Evolutionary conservation across 225 moss, liverwort and hornwort genomes (phyloP).

Genomic region (Asterella californica): DNA sequence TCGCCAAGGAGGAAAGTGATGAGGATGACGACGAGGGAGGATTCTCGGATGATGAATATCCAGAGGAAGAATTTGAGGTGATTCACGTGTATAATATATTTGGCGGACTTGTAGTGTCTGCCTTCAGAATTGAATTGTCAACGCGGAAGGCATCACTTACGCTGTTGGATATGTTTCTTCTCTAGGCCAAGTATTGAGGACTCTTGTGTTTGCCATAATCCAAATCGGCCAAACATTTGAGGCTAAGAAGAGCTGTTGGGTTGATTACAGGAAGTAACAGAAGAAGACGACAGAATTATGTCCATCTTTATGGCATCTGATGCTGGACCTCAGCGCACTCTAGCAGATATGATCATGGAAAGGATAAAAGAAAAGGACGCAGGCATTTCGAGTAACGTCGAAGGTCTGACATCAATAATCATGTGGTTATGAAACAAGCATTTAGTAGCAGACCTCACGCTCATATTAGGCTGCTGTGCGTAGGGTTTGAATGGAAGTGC

Average conservation of each 20-base stretch:
- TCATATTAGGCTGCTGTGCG: neutral
- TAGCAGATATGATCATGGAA: slow-evolving; percentile 93
- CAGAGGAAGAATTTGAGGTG: slow-evolving; percentile 60
- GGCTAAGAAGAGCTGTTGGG: neutral
- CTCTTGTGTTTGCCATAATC: neutral
- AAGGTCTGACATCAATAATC: slow-evolving; percentile 24
- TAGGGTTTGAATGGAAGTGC: neutral
- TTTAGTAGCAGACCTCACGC: neutral
- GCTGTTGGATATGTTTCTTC: neutral
- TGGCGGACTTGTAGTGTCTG: neutral
- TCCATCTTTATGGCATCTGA: slow-evolving; percentile 85
- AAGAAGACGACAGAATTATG: slow-evolving; percentile 76
- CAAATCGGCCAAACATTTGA: neutral
- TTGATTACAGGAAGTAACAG: slow-evolving; percentile 70
- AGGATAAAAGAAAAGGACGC: slow-evolving; percentile 78
- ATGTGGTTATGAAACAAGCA: neutral
- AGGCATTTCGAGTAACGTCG: slow-evolving; percentile 32
- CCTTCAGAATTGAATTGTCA: neutral
- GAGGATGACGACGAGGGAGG: slow-evolving; percentile 56
- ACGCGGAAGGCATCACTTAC: neutral
- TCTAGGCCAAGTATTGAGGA: neutral
- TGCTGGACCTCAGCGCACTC: slow-evolving; percentile 67
- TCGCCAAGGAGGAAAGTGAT: slow-evolving; percentile 62
- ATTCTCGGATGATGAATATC: slow-evolving; percentile 67
- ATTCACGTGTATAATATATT: neutral